These are phyloP conservation scores for Aspergillus fischeri DNA, from an alignment of 2,329 filamentous ascomycete species.

Conservation along the genomic window DNA sequence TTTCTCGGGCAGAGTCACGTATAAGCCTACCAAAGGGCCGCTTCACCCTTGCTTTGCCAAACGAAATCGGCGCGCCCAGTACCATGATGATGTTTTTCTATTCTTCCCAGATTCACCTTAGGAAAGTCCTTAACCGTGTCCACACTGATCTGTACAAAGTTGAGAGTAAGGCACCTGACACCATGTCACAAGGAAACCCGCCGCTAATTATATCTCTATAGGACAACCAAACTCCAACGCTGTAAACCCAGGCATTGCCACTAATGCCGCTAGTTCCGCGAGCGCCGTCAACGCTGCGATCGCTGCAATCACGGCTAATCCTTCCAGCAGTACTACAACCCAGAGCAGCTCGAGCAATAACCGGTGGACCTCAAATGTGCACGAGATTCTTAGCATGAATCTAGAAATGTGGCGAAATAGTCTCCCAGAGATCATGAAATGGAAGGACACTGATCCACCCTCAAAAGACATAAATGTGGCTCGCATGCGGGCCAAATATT, in stretches of 20 bases:
- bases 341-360: neutral
- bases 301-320: neutral
- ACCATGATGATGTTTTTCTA: slow-evolving; percentile 54
- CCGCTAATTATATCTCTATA: slow-evolving; percentile 6
- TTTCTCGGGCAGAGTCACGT: slow-evolving; percentile 51
- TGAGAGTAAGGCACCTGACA: slow-evolving; percentile 26
- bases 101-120: slow-evolving; percentile 57
- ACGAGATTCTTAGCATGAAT: slow-evolving; percentile 43
- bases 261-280: neutral
- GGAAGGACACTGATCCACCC: slow-evolving; percentile 65
- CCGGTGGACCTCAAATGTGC: slow-evolving; percentile 36
- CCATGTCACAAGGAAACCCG: too few species aligned
- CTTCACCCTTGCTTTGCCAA: slow-evolving; percentile 29
- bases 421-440: slow-evolving; percentile 52
- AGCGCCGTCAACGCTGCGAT: neutral
- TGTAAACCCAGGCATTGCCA: too few species aligned
- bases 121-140: slow-evolving; percentile 53
- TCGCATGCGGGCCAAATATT: slow-evolving; percentile 87
- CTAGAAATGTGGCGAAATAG: slow-evolving; percentile 53
- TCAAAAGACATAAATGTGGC: slow-evolving; percentile 74
- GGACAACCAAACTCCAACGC: slow-evolving; percentile 21
- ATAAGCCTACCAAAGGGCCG: slow-evolving; percentile 38
- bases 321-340: neutral
- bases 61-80: slow-evolving; percentile 29
- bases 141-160: slow-evolving; percentile 54